Conservation (phyloP, 2,329 filamentous ascomycete genomes). For the Scedosporium dehoogii region DNA sequence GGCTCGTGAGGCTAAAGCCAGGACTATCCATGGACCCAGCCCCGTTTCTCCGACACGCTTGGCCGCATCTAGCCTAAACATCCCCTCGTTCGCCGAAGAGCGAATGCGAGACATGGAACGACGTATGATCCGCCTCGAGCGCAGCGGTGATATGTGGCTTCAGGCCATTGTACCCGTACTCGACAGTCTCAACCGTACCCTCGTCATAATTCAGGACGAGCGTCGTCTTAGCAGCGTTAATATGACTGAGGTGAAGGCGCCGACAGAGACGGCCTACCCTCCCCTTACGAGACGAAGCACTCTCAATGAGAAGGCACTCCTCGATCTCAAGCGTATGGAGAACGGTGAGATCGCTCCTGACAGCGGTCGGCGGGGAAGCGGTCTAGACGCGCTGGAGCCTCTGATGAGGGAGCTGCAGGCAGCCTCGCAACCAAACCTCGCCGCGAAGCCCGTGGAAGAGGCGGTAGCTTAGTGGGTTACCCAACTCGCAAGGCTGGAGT, state of each 20-base stretch:
- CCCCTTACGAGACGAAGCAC: constrained; percentile 15
- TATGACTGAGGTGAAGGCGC: neutral
- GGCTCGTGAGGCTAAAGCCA: neutral
- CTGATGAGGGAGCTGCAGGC: constrained; percentile 32
- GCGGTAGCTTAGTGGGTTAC: neutral
- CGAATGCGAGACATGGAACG: constrained; percentile 37
- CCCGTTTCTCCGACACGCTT: neutral
- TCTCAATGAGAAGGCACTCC: constrained; percentile 18
- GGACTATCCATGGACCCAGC: neutral
- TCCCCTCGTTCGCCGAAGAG: constrained; percentile 22
- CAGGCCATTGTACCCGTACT: constrained; percentile 34
- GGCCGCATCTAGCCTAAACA: neutral
- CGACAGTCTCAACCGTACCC: constrained; percentile 29
- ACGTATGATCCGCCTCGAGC: constrained; percentile 34
- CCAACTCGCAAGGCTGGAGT: neutral
- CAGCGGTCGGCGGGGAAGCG: constrained; percentile 20
- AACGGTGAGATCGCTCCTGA: constrained; percentile 11
- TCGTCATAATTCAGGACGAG: constrained; percentile 16
- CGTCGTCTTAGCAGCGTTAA: neutral
- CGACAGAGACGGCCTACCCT: constrained; percentile 6
- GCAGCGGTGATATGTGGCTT: constrained; percentile 34
- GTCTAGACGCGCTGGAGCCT: constrained; percentile 31
- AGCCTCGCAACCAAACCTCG: constrained; percentile 11
- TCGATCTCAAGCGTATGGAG: constrained; percentile 15
- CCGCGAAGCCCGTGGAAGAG: too few species aligned